Conservation (phyloP, 1,284 basidiomycete genomes). For the Moesziomyces antarcticus region DNA sequence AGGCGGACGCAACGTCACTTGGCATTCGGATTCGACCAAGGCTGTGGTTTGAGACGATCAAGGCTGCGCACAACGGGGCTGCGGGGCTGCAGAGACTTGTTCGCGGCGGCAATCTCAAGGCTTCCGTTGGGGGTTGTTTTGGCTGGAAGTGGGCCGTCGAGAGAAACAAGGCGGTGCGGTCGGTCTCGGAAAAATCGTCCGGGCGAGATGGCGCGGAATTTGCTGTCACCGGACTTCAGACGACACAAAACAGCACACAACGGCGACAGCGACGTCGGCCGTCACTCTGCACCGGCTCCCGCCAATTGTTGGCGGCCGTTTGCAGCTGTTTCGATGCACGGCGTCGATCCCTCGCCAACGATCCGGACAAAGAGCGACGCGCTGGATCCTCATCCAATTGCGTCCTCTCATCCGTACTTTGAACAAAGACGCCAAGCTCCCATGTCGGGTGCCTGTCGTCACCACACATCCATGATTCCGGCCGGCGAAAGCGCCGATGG, state of each 20-base stretch:
- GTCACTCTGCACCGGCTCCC: neutral
- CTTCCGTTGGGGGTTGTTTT: neutral
- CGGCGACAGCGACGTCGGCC: neutral
- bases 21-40: no score
- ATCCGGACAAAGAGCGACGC: neutral
- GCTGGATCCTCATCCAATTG: neutral
- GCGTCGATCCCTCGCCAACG: neutral
- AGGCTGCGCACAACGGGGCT: neutral
- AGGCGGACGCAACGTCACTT: no score
- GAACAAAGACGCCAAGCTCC: neutral
- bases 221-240: conserved; percentile 10
- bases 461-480: neutral
- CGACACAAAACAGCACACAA: conserved; percentile 2
- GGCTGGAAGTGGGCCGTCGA: neutral
- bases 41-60: no score
- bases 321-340: neutral
- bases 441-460: neutral
- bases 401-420: no score
- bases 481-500: neutral
- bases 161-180: neutral
- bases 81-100: neutral
- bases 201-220: neutral
- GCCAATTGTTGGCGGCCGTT: neutral
- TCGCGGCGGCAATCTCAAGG: neutral
- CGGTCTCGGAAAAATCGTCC: neutral